Base-by-base conservation (phyloP, 495 filamentous ascomycete species). In the Mytilinidion resinicola region DNA sequence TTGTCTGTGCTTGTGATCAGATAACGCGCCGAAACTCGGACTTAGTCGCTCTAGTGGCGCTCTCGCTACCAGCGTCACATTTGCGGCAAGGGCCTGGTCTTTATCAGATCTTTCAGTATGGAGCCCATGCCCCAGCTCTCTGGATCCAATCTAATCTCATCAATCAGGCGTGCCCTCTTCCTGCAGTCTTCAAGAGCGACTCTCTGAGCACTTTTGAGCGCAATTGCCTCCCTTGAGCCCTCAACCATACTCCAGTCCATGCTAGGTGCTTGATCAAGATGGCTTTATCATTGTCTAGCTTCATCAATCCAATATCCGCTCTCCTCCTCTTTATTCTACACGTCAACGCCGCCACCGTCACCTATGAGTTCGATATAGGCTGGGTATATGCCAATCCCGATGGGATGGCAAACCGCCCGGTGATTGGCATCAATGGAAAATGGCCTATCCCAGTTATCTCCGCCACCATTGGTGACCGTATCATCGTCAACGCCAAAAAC, bases 361-460 rank as follows among this genome's bases (percentile, higher is more conserved):
- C 78, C 21, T 87, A 89, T 67, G 78, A 95, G 69, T 95, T 87
- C 74, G 86, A 87, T 65, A 79, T 92, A 58, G 78, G 79, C 33
- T 95, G 91, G 90, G 84, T 90, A 6, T 83, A 75, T 30, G 83
- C 86, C 9, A 92, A 90, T 66, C 90, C 90, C 3, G 90, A 95
- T 72, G 87, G 85, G 14, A 67, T 79, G 39, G 79, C 80, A 19
- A 77, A 82, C 1, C 79, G 89, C 11, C 80, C 81, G 39, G 82
- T 82, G 5, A 90, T 66, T n/a, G 63, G 63, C 8, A 62, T 66
- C 33, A 66, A 66, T 35, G 63, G 63, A 15, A 41, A 66, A 51
- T 66, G 63, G 63, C 63, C 63, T 7, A 46, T 66, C 34, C 63
- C 63, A 42, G 9, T 52, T 12, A 66, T 66, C 38, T 39, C 34